A percentile compares a stretch with the other conserved stretches of the same genome.
These are phyloP conservation scores for Berkeleyomyces basicola DNA, from an alignment of 2,329 filamentous ascomycete species.

Conservation along the genomic window DNA sequence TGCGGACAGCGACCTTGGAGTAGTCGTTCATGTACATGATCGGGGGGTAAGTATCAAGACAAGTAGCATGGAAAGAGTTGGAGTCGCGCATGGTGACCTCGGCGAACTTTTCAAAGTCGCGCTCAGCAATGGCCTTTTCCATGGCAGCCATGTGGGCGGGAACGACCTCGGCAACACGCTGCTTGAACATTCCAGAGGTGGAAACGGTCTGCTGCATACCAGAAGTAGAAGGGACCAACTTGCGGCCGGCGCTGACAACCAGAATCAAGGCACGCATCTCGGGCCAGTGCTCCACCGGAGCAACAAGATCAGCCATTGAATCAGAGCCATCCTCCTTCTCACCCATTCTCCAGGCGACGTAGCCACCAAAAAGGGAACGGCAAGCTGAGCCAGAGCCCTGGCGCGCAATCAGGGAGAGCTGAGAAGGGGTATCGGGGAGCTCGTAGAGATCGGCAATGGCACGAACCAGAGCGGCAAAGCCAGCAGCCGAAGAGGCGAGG, in stretches of 20 bases:
- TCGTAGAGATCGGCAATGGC: slow-evolving; percentile 86
- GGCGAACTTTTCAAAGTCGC: slow-evolving; percentile 75
- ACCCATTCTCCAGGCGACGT: slow-evolving; percentile 87
- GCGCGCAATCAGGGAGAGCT: slow-evolving; percentile 75
- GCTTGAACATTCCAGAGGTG: slow-evolving; percentile 74
- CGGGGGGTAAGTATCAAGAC: slow-evolving; percentile 85
- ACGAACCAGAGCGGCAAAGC: slow-evolving; percentile 56
- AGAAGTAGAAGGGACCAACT: slow-evolving; percentile 79
- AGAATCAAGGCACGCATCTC: slow-evolving; percentile 85
- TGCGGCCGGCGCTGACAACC: slow-evolving; percentile 85
- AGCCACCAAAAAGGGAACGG: slow-evolving; percentile 82
- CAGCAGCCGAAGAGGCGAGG: slow-evolving; percentile 55
- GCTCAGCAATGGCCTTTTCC: slow-evolving; percentile 60
- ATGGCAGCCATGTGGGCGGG: slow-evolving; percentile 70
- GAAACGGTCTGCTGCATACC: slow-evolving; percentile 96
- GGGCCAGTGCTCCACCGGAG: slow-evolving; percentile 81
- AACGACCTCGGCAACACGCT: slow-evolving; percentile 59
- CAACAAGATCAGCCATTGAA: slow-evolving; percentile 75
- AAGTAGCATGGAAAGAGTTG: slow-evolving; percentile 92
- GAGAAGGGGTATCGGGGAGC: slow-evolving; percentile 61
- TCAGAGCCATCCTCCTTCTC: slow-evolving; percentile 62
- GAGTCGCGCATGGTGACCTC: slow-evolving; percentile 91
- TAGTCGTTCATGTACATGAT: slow-evolving; percentile 99
- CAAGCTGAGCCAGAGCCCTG: slow-evolving; percentile 94
- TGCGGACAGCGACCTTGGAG: slow-evolving; percentile 67